Evolutionary conservation across 176 grass and related monocot species (phyloP).

Genomic region (Phyllostachys edulis): DNA sequence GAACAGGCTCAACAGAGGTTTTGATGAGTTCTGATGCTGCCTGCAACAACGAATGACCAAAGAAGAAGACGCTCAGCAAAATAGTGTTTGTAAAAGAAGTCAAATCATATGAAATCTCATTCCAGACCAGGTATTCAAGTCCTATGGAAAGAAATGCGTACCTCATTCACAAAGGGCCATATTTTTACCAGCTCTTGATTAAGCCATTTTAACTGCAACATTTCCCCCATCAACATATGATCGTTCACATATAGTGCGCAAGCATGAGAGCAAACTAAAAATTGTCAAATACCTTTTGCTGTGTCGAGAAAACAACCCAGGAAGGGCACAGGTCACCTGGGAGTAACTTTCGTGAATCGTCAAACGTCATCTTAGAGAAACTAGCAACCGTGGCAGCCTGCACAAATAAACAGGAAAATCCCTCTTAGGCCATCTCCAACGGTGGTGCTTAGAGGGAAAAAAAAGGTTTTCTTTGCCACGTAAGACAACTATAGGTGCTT

Average conservation of each 20-base stretch:
- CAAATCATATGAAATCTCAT: neutral
- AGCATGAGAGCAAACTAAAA: slow-evolving; percentile 11
- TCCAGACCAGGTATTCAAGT: neutral
- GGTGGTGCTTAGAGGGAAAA: too few relatives aligned
- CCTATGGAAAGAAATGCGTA: slow-evolving; percentile 30
- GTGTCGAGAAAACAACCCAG: slow-evolving; percentile 92
- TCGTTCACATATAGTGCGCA: neutral
- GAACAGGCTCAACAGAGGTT: slow-evolving; percentile 75
- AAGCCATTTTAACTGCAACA: slow-evolving; percentile 92
- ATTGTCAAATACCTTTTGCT: slow-evolving; percentile 68
- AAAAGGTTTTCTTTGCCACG: too few relatives aligned
- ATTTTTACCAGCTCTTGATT: slow-evolving; percentile 88
- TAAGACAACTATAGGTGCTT: too few relatives aligned
- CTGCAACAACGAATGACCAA: slow-evolving; percentile 48
- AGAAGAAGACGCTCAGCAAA: slow-evolving; percentile 28
- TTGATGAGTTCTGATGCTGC: slow-evolving; percentile 92
- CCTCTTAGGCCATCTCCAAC: neutral
- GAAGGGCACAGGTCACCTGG: slow-evolving; percentile 73
- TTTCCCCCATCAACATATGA: slow-evolving; percentile 15
- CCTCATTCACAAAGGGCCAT: slow-evolving; percentile 86
- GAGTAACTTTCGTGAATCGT: slow-evolving; percentile 85
- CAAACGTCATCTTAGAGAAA: slow-evolving; percentile 90
- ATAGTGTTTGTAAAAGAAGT: neutral
- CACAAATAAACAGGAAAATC: slow-evolving; percentile 15
- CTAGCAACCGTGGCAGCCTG: slow-evolving; percentile 84